Percentiles rank a stretch among this genome's conserved stretches.
phyloP scores from a whole-genome alignment of 768 basidiomycete genomes.

The Erythrobasidium yunnanense region DNA sequence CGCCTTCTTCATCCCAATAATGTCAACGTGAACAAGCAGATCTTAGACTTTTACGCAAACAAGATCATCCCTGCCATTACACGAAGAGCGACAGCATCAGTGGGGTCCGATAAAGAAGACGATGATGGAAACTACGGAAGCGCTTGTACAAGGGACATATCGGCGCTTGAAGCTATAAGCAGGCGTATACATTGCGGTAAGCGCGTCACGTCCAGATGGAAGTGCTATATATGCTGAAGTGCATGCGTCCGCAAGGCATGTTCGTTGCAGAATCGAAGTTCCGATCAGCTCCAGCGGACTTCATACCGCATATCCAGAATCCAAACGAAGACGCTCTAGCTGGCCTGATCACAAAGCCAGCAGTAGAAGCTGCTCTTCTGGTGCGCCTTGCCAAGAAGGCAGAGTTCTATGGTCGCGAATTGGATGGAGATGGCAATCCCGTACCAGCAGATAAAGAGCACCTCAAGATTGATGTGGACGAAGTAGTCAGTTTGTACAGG shows the following conservation, averaged over 20 bases:
- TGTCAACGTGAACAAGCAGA: slow-evolving; percentile 61
- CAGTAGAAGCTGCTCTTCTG: slow-evolving; percentile 77
- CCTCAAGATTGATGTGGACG: slow-evolving; percentile 78
- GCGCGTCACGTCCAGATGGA: not conserved
- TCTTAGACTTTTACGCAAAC: slow-evolving; percentile 77
- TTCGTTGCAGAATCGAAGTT: slow-evolving; percentile 99
- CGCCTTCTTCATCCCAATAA: slow-evolving; percentile 62
- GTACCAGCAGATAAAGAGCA: slow-evolving; percentile 29
- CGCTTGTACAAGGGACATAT: slow-evolving; percentile 84
- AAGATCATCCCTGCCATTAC: slow-evolving; percentile 84
- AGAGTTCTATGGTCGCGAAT: slow-evolving; percentile 64
- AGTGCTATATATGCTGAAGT: not conserved
- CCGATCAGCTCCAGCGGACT: slow-evolving; percentile 65
- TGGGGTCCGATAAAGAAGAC: slow-evolving; percentile 62
- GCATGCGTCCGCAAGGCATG: slow-evolving; percentile 55
- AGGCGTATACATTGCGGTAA: slow-evolving; percentile 95
- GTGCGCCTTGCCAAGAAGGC: slow-evolving; percentile 74
- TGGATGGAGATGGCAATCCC: slow-evolving; percentile 58
- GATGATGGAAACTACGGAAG: slow-evolving; percentile 98
- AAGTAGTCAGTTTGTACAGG: slow-evolving; percentile 84
- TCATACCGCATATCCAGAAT: slow-evolving; percentile 79
- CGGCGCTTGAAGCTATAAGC: slow-evolving; percentile 94
- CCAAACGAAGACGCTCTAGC: slow-evolving; percentile 69
- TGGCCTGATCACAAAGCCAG: slow-evolving; percentile 88
- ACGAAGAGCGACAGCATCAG: slow-evolving; percentile 54